Evolutionary conservation across 345 rosid species (phyloP).

Genomic region (Kernera saxatilis): DNA sequence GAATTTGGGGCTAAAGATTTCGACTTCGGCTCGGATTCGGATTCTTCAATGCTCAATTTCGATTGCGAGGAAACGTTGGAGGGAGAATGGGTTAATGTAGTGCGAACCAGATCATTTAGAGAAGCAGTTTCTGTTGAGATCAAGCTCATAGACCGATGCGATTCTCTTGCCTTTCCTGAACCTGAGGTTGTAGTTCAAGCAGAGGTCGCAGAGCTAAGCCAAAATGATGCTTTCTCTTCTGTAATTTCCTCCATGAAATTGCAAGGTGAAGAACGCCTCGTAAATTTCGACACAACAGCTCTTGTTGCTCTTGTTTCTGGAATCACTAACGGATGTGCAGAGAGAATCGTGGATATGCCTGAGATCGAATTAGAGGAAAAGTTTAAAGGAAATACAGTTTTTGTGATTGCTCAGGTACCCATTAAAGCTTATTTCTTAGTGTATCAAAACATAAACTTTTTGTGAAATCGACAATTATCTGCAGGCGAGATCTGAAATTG

Average conservation of each 20-base stretch:
- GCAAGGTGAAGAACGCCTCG: constrained; percentile 29
- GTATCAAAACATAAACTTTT: background rate
- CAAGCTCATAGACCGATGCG: constrained; percentile 35
- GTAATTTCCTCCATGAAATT: constrained; percentile 43
- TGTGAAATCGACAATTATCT: background rate
- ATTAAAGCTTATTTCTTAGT: background rate
- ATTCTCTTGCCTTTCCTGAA: constrained; percentile 5
- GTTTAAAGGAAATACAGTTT: constrained; percentile 77
- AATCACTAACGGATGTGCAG: constrained; percentile 71
- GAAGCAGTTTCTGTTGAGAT: constrained; percentile 57
- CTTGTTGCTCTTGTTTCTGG: constrained; percentile 84
- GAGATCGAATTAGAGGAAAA: constrained; percentile 44
- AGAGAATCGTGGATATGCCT: constrained; percentile 42
- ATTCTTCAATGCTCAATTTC: constrained; percentile 32
- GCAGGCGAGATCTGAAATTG: constrained; percentile 67
- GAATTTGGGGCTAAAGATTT: constrained; percentile 52
- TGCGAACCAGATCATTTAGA: constrained; percentile 30
- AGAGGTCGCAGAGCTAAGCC: constrained; percentile 15
- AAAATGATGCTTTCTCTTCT: constrained; percentile 32
- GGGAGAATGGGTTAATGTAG: constrained; percentile 67
- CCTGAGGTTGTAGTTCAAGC: constrained; percentile 14
- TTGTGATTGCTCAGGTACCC: constrained; percentile 72
- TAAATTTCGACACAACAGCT: constrained; percentile 84
- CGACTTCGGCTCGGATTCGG: constrained; percentile 20
- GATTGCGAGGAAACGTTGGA: constrained; percentile 46